These are phyloP conservation scores for carrot (Daucus carota) DNA, from an alignment of 129 eudicot species.

Conservation along the genomic window DH1_v3.0 NC_030389.2:35019501-35020000, in stretches of 20 bases:
- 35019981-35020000: constrained; percentile 35
- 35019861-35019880: too few species aligned
- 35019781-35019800: background rate
- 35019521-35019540: constrained; percentile 29
- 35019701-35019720: background rate
- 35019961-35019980: constrained; percentile 29
- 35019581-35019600: background rate
- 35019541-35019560: constrained; percentile 16
- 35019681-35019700: background rate
- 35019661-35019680: background rate
- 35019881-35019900: background rate
- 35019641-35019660: background rate
- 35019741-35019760: background rate
- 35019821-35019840: too few species aligned
- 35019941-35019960: constrained; percentile 27
- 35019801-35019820: too few species aligned
- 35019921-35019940: constrained; percentile 42
- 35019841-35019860: too few species aligned
- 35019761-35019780: background rate
- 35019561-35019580: background rate
- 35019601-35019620: background rate
- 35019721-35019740: background rate
- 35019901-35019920: background rate
- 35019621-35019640: background rate
- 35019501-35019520: constrained; percentile 31